Base-by-base conservation (phyloP, 1,139 yeast species). In the Yamadazyma blattariae region DNA sequence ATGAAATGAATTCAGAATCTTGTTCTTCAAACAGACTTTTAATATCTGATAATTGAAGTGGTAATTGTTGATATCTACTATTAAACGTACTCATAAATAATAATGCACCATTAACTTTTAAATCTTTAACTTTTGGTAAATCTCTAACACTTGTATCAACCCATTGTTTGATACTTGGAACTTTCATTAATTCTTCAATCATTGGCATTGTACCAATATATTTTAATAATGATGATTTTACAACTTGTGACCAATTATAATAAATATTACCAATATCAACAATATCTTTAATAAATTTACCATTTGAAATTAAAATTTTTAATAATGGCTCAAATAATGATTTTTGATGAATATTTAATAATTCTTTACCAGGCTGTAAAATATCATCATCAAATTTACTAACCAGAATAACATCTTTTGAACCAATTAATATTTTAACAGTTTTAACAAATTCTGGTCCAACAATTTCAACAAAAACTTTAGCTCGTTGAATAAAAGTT, bases 1-100 rank as follows among this genome's bases (percentile, higher is more conserved):
- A 57, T 13, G 77, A 60, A 16, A 64, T 66, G 47, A 69, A 70
- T 47, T 87, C 95, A 2, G 73, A 71, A 32, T 77, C 79, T 27
- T 68, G 71, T 10, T 72, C 66, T 19, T 59, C 60, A 39, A 45
- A 58, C 39, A 17, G 82, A 66, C 50, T 71, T 54, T 60, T 70
- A 20, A 87, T 75, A 25, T 88, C 85, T 13, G 61, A 56, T 15
- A 87, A 63, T 27, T 87, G 82, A 27, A 87, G 64, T 1, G 88
- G 83, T 37, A 86, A 67, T 32, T 82, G 77, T 37, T 84, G 88
- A 37, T 86, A 69, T 12, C 94, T 72, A 5, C 88, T 84, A 42
- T 84, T 79, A 44, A 86, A 84, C 0, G 94, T 83, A 47, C 87
- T 82, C 47, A 84, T 74, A 49, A 83, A 82, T 30, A 84, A 54